phyloP scores from a whole-genome alignment of 108 stramenopile species.

The Pseudonitzschia multiseries region DNA sequence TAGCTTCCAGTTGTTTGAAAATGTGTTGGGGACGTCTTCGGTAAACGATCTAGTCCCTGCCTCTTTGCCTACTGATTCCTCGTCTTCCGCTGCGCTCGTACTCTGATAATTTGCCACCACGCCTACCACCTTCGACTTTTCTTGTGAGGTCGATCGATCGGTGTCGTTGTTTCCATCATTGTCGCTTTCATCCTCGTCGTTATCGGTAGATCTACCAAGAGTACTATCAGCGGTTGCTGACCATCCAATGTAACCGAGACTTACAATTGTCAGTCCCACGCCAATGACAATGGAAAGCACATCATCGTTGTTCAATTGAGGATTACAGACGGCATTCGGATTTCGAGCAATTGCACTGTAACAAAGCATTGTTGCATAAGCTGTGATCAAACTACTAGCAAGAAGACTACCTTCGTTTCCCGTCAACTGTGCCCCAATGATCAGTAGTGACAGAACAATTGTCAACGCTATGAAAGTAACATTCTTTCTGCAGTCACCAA shows the following conservation, averaged over 20 bases:
- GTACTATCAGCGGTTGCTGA: slow-evolving; percentile 58
- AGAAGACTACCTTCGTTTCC: slow-evolving; percentile 81
- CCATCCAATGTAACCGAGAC: slow-evolving; percentile 82
- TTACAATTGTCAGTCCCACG: slow-evolving; percentile 66
- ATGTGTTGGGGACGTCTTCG: slow-evolving; percentile 38
- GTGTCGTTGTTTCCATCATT: not conserved
- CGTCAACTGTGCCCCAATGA: slow-evolving; percentile 64
- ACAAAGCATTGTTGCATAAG: slow-evolving; percentile 85
- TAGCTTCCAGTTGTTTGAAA: slow-evolving; percentile 84
- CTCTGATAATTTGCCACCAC: slow-evolving; percentile 47
- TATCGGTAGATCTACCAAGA: slow-evolving; percentile 9
- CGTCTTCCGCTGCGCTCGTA: slow-evolving; percentile 10
- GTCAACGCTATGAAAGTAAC: slow-evolving; percentile 86
- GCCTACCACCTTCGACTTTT: slow-evolving; percentile 40
- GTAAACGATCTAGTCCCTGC: not conserved
- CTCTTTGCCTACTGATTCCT: slow-evolving; percentile 2
- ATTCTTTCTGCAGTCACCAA: slow-evolving; percentile 75
- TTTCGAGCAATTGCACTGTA: slow-evolving; percentile 76
- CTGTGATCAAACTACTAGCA: slow-evolving; percentile 76
- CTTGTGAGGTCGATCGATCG: not conserved
- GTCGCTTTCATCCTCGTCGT: not conserved
- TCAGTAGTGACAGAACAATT: slow-evolving; percentile 53
- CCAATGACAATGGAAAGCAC: slow-evolving; percentile 71
- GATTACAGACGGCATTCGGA: slow-evolving; percentile 82
- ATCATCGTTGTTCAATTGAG: slow-evolving; percentile 70